Evolutionary conservation across 495 filamentous ascomycete species (phyloP), one percentile per base, ranked within the genome.

Genomic region (Annulohypoxylon stygium): DNA sequence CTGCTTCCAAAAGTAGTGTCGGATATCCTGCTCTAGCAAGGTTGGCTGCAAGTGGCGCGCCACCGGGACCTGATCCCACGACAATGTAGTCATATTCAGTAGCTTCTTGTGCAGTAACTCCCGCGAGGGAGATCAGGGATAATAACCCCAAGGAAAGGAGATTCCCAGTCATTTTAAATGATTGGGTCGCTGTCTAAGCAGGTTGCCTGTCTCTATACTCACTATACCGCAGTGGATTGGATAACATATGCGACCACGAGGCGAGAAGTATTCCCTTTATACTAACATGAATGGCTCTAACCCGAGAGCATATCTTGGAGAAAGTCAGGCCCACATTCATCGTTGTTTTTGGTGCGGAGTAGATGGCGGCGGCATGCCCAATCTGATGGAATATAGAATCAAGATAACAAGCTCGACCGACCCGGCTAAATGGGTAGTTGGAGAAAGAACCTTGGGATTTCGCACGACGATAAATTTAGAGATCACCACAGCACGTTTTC

Each of bases 51-150:
- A 92, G 75, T 8, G 89, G 88, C 4, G 88, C 89, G 9, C 90
- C 90, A 16, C 90, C 90, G 3, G 90, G 87, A 18, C 90, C 90
- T 39, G 84, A 87, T 37, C 90, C 90, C 0, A 92, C 87, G 20
- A 92, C 83, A 62, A 92, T 85, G 78, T 91, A 92, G 66, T 92
- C 90, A 75, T 90, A 91, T 6, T 73, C 67, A 45, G 69, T 66
- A 2, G 50, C 64, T 14, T 75, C 30, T 30, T 75, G 70, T 36
- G 72, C 81, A 12, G 75, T 59, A 53, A 74, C 76, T 12, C 50
- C 67, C 20, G 78, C 51, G 37, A 75, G 74, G 37, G 78, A 76
- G 12, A 83, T 55, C 2, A 83, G 74, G 37, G 78, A 76, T 12
- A 83, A 61, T 2, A 83, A 62, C 59, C 70, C 71, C 33, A 69